phyloP scores from a whole-genome alignment of 805 yeast species.

The Teunomyces gatunensis region DNA sequence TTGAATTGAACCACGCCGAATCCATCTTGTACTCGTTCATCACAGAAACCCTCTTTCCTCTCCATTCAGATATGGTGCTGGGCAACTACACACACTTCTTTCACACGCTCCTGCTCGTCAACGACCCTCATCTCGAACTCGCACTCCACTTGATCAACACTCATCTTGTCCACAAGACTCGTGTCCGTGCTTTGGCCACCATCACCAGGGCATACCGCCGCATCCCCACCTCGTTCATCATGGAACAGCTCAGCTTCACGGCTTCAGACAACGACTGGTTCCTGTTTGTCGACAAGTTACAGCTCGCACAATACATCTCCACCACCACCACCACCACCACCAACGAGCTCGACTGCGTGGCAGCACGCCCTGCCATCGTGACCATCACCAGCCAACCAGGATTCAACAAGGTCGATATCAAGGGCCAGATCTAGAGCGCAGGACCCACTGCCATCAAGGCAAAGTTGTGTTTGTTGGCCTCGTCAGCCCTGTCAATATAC shows the following conservation, averaged over 20 bases:
- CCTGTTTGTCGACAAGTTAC: constrained; percentile 41
- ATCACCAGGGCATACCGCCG: constrained; percentile 58
- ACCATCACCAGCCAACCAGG: constrained; percentile 32
- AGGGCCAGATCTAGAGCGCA: constrained; percentile 72
- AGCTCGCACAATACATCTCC: constrained; percentile 29
- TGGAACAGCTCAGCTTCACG: constrained; percentile 40
- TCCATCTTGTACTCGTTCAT: constrained; percentile 16
- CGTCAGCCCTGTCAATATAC: constrained; percentile 65
- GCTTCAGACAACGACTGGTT: constrained; percentile 14
- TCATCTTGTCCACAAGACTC: constrained; percentile 55
- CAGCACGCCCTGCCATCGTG: constrained; percentile 35
- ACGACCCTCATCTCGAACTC: constrained; percentile 12
- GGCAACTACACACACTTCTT: constrained; percentile 57
- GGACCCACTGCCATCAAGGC: constrained; percentile 78
- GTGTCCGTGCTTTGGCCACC: constrained; percentile 53
- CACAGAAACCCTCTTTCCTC: constrained; percentile 10
- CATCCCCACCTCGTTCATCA: constrained; percentile 36
- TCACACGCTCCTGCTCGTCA: constrained; percentile 15
- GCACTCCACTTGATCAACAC: constrained; percentile 25
- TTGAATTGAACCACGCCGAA: constrained; percentile 7
- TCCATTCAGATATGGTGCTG: constrained; percentile 20
- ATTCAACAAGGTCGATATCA: constrained; percentile 72
- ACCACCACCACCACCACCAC: constrained; percentile 10
- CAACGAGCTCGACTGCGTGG: constrained; percentile 29
- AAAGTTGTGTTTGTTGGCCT: constrained; percentile 58